Base-by-base conservation (phyloP, 805 yeast genomes). In the Saccharomycopsis fibuligera region DNA sequence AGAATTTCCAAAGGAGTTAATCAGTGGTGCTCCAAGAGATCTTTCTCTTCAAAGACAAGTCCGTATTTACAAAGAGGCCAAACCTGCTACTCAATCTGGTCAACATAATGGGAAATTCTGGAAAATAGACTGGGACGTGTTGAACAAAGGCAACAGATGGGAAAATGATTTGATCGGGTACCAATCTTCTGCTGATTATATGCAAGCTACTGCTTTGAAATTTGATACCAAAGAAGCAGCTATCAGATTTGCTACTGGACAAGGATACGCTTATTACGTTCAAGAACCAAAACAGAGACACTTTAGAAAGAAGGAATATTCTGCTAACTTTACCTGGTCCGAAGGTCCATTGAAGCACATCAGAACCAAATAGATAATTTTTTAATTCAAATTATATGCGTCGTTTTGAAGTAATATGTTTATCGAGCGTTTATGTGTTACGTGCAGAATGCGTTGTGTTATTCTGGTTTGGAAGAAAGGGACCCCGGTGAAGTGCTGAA, bases 91-190 rank as follows among this genome's bases (percentile, higher is more conserved):
- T 16, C 96, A 86, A 68, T 78, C 86, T 31, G 58, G 56, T 29
- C 64, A 66, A 49, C 68, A 70, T 58, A 74, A 76, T 59, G 72
- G 76, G 17, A 63, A 67, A 48, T 63, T 60, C 56, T 86, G 96
- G 96, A 79, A 78, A 59, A 61, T 86, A 49, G 95, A 86, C 66
- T 86, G 93, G 91, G 95, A 87, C 61, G 76, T 86, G 37, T 68
- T 82, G 49, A 80, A 80, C 40, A 78, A 81, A 60, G 86, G 84
- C 21, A 79, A 86, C 70, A 72, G 93, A 62, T 86, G 95, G 95
- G 96, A 86, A 62, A 86, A 86, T 66, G 91, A 85, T 63, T 71
- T 86, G 62, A 86, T 86, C 66, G 96, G 96, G 23, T 86, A 85
- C 71, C 90, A 85, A 60, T 76, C 86, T 41, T 72, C 84, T 40